Base-by-base conservation (phyloP, 441 rosid species). In the Melastoma candidum region DNA sequence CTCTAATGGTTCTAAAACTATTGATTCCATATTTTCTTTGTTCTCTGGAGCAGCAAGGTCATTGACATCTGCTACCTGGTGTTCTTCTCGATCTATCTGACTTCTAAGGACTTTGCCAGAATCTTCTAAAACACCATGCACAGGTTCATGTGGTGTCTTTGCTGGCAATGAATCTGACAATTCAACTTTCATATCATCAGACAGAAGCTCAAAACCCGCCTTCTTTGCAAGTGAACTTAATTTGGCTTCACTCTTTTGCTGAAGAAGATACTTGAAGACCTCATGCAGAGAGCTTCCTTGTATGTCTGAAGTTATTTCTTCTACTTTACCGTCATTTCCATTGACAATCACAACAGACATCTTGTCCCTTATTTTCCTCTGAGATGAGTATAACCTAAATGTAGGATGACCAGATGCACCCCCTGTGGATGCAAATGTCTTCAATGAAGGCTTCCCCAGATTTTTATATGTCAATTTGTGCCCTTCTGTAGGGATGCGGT, bases 191-290 rank as follows among this genome's bases (percentile, higher is more conserved):
- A 81, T 22, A 70, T 89, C 97, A 67, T 84, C 79, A 4, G 96
- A 86, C 60, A 93, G 68, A 53, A 93, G 88, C 60, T 77, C 85
- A 75, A 93, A 86, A 57, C 98, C 98, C 54, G 60, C 77, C 64
- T 83, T 85, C 75, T 89, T 89, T 48, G 97, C 98, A 46, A 89
- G 71, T 53, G 79, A 74, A 70, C 90, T 83, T 61, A 93, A 68
- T 61, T 79, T 82, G 39, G 61, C 66, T 66, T 74, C 87, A 59
- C 80, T 74, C 68, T 76, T 84, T 62, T 80, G 74, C 63, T 84
- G 82, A 69, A 88, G 66, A 70, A 93, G 66, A 55, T 77, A 63
- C 46, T 58, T 64, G 70, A 93, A 76, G 63, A 82, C 68, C 71
- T 84, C 97, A 51, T 78, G 81, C 79, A 86, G 67, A 61, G 93